phyloP scores from a whole-genome alignment of 2,329 filamentous ascomycete species.

The Neopestalotiopsis sp. region DNA sequence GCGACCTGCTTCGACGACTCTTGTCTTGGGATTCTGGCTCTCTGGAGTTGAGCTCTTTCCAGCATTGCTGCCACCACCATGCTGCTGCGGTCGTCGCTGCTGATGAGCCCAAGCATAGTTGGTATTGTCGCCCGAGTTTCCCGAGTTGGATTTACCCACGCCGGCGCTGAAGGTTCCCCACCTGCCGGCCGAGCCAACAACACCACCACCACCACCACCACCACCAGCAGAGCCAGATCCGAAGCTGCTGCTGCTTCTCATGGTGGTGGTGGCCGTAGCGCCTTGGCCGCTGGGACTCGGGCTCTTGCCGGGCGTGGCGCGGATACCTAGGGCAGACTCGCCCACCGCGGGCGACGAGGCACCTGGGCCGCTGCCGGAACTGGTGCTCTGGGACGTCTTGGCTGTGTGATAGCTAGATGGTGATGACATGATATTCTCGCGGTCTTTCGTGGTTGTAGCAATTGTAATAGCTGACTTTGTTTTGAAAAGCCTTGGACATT shows the following conservation, averaged over 20 bases:
- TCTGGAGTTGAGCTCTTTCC: not conserved
- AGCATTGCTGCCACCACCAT: not conserved
- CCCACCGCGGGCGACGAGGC: not conserved
- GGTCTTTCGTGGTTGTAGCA: not conserved
- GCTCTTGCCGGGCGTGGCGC: not conserved
- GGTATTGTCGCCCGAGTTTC: not conserved
- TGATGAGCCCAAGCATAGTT: not conserved
- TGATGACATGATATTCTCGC: not conserved
- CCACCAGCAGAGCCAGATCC: not conserved
- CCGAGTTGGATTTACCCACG: not conserved
- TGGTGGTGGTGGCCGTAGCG: not conserved
- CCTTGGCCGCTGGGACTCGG: not conserved
- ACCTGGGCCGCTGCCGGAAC: not conserved
- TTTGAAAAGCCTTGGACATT: not conserved
- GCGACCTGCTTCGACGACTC: too few relatives aligned
- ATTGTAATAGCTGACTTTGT: too few relatives aligned
- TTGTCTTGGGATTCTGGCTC: too few relatives aligned
- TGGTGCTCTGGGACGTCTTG: constrained; percentile 5
- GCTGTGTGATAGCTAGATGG: not conserved
- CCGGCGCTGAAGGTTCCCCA: not conserved
- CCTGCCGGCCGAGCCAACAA: too few relatives aligned
- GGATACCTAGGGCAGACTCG: not conserved
- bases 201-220: too few relatives aligned
- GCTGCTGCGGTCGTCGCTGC: not conserved
- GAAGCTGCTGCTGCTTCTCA: not conserved